phyloP scores from a whole-genome alignment of 2,329 filamentous ascomycete species.

The Sporothrix dimorphospora region DNA sequence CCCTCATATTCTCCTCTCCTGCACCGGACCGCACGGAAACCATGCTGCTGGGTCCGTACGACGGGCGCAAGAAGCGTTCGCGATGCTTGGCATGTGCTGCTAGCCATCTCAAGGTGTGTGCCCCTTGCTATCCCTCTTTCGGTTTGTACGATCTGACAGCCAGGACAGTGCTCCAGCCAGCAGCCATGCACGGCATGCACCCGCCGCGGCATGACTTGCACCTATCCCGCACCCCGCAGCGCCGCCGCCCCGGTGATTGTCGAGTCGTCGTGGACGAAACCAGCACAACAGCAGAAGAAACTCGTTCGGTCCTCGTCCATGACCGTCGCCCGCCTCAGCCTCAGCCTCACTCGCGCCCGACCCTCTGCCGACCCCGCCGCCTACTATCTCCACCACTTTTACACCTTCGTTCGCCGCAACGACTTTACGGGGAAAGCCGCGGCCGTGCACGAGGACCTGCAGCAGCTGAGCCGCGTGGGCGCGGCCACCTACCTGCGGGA shows the following conservation, averaged over 20 bases:
- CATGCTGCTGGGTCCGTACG: constrained; percentile 9
- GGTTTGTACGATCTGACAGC: neutral
- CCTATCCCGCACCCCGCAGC: neutral
- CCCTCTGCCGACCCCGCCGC: neutral
- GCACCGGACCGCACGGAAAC: too few species aligned
- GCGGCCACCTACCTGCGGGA: constrained; percentile 1
- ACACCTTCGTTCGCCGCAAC: neutral
- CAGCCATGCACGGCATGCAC: neutral
- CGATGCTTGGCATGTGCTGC: neutral
- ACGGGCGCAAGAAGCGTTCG: constrained; percentile 17
- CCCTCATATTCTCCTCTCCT: too few species aligned
- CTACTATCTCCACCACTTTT: constrained; percentile 10
- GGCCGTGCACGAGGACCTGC: constrained; percentile 7
- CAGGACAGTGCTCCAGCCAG: neutral
- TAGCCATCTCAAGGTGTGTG: constrained; percentile 8
- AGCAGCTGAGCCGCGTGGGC: neutral
- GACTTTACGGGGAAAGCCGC: constrained; percentile 12
- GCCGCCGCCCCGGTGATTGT: neutral
- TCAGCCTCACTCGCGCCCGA: neutral
- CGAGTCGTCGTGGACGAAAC: constrained; percentile 16
- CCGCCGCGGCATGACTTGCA: neutral
- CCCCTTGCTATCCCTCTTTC: too few species aligned
- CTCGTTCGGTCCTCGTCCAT: too few species aligned
- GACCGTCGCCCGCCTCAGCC: too few species aligned
- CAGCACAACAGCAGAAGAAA: neutral